Evolutionary conservation across 768 basidiomycete genomes (phyloP), one percentile per base, ranked within the genome.

Genomic region (Phylloporus sp.): DNA sequence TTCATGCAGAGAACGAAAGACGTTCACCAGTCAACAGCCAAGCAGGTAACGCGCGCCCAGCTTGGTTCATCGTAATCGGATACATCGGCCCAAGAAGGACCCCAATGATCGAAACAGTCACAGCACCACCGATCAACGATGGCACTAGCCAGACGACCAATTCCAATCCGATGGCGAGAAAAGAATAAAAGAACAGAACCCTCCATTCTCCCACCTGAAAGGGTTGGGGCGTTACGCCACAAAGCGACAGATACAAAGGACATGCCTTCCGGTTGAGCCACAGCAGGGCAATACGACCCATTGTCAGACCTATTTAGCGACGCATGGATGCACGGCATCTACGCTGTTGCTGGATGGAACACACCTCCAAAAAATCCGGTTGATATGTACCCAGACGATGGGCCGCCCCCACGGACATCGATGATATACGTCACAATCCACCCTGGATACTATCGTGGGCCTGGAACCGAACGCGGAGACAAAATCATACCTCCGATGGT

Each of bases 351-450:
- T 40, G 4, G 23, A 45, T 28, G 13, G 17, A 18, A 48, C 62
- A 18, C 56, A 77, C 81, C 81, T 46, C 76, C 78, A 46, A 74
- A 77, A 52, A 77, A 77, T 11, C 79, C 80, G 3, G 78, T 72
- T 3, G 80, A 78, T 47, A 82, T 74, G 42, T 65, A 65, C 21
- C 77, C 75, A 45, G 73, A 72, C 5, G 69, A 70, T 2, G 74
- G 54, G 1, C 77, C 77, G 15, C 75, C 78, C 2, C 65, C 66
- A 27, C 76, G 67, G 4, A 68, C 61, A 23, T 71, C 49, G 36
- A 72, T 71, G 18, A 76, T 62, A 47, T 73, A 86, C 0, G 84
- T 82, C 9, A 84, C 82, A 29, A 83, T 84, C 84, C 84, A 87
- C 4, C 84, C 82, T 80, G 38, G 28, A 36, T 5, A 5, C 23